These are phyloP conservation scores for Podospora sp. DNA, from an alignment of 495 filamentous ascomycete species.

Conservation along the genomic window DNA sequence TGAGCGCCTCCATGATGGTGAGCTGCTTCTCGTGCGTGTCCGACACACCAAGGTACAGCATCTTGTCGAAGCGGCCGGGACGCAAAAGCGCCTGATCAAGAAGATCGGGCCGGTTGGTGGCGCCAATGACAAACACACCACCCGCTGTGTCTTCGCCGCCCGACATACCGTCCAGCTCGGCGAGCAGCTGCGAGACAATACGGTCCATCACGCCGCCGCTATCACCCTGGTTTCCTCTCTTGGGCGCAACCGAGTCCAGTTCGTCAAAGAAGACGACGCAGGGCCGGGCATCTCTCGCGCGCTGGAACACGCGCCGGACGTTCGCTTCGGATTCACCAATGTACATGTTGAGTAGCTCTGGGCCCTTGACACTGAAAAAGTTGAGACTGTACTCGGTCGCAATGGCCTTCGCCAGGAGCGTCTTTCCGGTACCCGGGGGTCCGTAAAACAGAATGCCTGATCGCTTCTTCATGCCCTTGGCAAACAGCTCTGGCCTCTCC, in stretches of 20 bases:
- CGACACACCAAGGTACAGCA: constrained; percentile 94
- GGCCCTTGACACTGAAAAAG: constrained; percentile 98
- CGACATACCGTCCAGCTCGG: constrained; percentile 97
- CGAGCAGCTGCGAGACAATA: constrained; percentile 93
- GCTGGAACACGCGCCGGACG: constrained; percentile 92
- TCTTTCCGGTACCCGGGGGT: constrained; percentile 96
- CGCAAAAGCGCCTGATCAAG: constrained; percentile 88
- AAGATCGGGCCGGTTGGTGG: constrained; percentile 92
- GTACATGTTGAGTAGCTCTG: constrained; percentile 98
- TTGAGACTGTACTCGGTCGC: constrained; percentile 98
- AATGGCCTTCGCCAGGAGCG: constrained; percentile 93
- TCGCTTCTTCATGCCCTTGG: constrained; percentile 98
- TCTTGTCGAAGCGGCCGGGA: constrained; percentile 96
- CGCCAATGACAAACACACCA: constrained; percentile 96
- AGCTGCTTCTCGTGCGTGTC: constrained; percentile 97
- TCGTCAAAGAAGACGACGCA: constrained; percentile 99
- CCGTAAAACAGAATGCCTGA: constrained; percentile 98
- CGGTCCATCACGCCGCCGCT: constrained; percentile 99
- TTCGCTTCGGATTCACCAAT: constrained; percentile 99
- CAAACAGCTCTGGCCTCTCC: constrained; percentile 91
- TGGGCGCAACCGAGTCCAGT: constrained; percentile 94
- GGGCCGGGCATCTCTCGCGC: constrained; percentile 90
- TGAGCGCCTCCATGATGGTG: constrained; percentile 91
- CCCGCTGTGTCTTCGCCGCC: constrained; percentile 79
- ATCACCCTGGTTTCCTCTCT: constrained; percentile 96